A percentile compares a stretch with the other conserved stretches of the same genome.
phyloP scores from a whole-genome alignment of 2,329 filamentous ascomycete genomes.

The Tolypocladium ophioglossoides region DNA sequence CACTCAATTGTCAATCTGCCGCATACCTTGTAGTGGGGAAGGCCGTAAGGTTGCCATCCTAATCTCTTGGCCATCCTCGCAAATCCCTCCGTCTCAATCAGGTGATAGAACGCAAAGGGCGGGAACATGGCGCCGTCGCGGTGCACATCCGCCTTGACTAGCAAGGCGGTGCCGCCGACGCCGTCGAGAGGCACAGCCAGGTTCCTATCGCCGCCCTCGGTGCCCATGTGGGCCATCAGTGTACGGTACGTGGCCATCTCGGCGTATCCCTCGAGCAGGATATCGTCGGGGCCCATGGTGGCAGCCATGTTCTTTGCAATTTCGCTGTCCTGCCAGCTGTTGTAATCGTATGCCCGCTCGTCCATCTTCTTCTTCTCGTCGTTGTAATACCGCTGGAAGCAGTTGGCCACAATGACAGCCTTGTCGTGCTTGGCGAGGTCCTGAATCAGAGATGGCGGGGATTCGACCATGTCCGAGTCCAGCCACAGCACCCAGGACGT shows the following conservation, averaged over 20 bases:
- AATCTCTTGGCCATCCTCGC: slow-evolving; percentile 90
- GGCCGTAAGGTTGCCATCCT: slow-evolving; percentile 75
- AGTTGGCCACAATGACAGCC: slow-evolving; percentile 89
- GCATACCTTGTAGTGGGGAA: slow-evolving; percentile 92
- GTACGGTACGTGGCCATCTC: slow-evolving; percentile 88
- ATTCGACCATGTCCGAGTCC: slow-evolving; percentile 85
- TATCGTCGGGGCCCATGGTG: slow-evolving; percentile 82
- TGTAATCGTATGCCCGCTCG: slow-evolving; percentile 88
- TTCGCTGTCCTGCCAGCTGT: slow-evolving; percentile 90
- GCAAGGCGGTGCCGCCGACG: slow-evolving; percentile 81
- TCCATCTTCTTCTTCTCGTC: slow-evolving; percentile 55
- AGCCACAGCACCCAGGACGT: slow-evolving; percentile 98
- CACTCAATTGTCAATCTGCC: too few relatives aligned
- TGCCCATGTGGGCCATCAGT: slow-evolving; percentile 77
- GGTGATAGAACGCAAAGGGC: slow-evolving; percentile 87
- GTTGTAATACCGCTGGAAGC: slow-evolving; percentile 79
- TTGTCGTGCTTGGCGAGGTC: slow-evolving; percentile 83
- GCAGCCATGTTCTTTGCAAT: slow-evolving; percentile 64
- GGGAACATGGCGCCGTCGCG: slow-evolving; percentile 98
- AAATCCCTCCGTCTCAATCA: slow-evolving; percentile 97
- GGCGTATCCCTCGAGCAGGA: slow-evolving; percentile 84
- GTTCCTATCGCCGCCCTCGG: slow-evolving; percentile 43
- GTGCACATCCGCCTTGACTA: slow-evolving; percentile 96
- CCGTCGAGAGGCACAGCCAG: slow-evolving; percentile 73
- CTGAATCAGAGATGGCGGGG: slow-evolving; percentile 74